A percentile compares a stretch with the other conserved stretches of the same genome.
Evolutionary conservation across 331 rosid genomes (phyloP).

Genomic region (Acacia pycnantha): DNA sequence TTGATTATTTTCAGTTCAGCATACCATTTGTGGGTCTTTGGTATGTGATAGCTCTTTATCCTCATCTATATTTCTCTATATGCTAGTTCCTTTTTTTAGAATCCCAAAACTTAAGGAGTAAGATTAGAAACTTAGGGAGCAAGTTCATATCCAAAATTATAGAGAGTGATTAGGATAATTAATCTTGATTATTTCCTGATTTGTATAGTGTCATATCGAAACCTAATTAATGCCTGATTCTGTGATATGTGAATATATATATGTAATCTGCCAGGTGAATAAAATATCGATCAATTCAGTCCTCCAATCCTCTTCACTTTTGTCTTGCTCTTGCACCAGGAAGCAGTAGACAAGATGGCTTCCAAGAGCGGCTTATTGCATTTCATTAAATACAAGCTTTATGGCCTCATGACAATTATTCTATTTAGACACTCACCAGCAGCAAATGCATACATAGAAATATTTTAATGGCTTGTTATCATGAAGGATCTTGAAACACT

Average conservation of each 20-base stretch:
- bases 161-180: too few species aligned
- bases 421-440: background rate
- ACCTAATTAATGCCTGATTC: too few species aligned
- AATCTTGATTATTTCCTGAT: too few species aligned
- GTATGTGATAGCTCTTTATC: background rate
- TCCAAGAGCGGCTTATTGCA: background rate
- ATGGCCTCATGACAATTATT: background rate
- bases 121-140: too few species aligned
- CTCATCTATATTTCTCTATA: background rate
- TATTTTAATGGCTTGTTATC: conserved; percentile 11
- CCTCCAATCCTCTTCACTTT: background rate
- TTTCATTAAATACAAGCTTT: conserved; percentile 1
- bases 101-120: too few species aligned
- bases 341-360: background rate
- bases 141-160: too few species aligned
- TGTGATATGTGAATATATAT: too few species aligned
- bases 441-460: background rate
- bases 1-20: background rate
- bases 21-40: background rate
- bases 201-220: too few species aligned
- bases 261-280: too few species aligned
- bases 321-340: background rate
- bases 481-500: background rate
- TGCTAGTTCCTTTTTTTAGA: conserved; percentile 1
- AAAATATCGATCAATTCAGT: too few species aligned